A percentile compares a stretch with the other conserved stretches of the same genome.
These are phyloP conservation scores for Scheffersomyces cryptocercus DNA, from an alignment of 1,139 yeast species.

Conservation along the genomic window DNA sequence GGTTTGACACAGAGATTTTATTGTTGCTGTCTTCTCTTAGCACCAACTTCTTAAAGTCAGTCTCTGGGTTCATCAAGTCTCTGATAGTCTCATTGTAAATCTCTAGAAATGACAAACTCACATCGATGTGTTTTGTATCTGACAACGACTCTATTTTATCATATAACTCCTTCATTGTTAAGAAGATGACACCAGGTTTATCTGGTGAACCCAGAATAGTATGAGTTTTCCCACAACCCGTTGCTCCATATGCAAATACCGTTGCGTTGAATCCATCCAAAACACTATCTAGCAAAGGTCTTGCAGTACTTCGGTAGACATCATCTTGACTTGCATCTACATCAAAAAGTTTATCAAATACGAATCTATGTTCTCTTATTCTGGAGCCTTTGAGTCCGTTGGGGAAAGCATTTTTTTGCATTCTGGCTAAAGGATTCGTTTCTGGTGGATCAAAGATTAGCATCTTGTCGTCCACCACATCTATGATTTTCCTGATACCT, in stretches of 20 bases:
- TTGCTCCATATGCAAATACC: slow-evolving; percentile 95
- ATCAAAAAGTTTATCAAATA: slow-evolving; percentile 79
- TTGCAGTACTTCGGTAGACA: slow-evolving; percentile 66
- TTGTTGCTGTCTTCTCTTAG: slow-evolving; percentile 73
- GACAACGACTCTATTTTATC: slow-evolving; percentile 52
- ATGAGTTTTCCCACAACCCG: slow-evolving; percentile 98
- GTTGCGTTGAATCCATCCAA: slow-evolving; percentile 88
- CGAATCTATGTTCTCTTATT: slow-evolving; percentile 74
- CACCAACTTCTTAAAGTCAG: slow-evolving; percentile 46
- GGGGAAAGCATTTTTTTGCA: slow-evolving; percentile 63
- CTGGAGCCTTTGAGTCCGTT: slow-evolving; percentile 40
- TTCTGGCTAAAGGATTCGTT: slow-evolving; percentile 61
- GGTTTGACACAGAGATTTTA: slow-evolving; percentile 71
- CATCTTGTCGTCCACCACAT: slow-evolving; percentile 88
- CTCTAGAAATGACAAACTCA: slow-evolving; percentile 75
- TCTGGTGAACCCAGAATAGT: slow-evolving; percentile 78
- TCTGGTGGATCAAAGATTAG: slow-evolving; percentile 87
- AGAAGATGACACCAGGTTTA: slow-evolving; percentile 78
- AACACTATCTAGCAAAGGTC: slow-evolving; percentile 71
- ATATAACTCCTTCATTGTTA: slow-evolving; percentile 78
- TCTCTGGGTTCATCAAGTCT: slow-evolving; percentile 67
- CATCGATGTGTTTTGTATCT: slow-evolving; percentile 59
- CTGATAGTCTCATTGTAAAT: slow-evolving; percentile 88
- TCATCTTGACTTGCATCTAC: slow-evolving; percentile 62
- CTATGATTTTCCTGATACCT: slow-evolving; percentile 70